Conservation (phyloP, 1,284 basidiomycete species). For the Earliella scabrosa region DNA sequence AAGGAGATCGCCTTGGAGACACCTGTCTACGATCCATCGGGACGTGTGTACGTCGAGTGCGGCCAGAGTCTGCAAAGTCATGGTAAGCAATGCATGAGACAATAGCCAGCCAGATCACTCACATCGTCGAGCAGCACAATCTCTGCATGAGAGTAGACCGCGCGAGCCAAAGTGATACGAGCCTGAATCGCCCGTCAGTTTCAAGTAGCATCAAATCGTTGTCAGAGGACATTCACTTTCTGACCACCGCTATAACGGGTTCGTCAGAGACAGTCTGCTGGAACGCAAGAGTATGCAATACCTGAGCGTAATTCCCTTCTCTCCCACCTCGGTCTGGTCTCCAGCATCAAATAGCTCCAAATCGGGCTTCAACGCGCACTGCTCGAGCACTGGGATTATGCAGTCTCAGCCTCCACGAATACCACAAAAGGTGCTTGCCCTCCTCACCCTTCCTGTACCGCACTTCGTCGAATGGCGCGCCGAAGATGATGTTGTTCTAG, state of each 20-base stretch:
- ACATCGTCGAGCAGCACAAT: slow-evolving; percentile 73
- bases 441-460: slow-evolving; percentile 47
- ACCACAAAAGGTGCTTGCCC: too few species aligned
- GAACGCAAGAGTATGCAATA: slow-evolving; percentile 11
- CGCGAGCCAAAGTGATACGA: slow-evolving; percentile 74
- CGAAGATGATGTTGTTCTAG: slow-evolving; percentile 50
- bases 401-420: too few species aligned
- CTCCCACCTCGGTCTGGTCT: slow-evolving; percentile 74
- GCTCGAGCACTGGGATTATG: slow-evolving; percentile 57
- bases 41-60: slow-evolving; percentile 70
- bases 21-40: slow-evolving; percentile 77
- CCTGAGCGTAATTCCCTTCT: slow-evolving; percentile 63
- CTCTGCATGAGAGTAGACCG: slow-evolving; percentile 66
- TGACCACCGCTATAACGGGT: slow-evolving; percentile 61
- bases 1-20: slow-evolving; percentile 72
- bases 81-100: background rate
- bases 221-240: too few species aligned
- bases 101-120: background rate
- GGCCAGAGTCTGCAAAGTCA: slow-evolving; percentile 45
- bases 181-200: slow-evolving; percentile 44
- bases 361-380: slow-evolving; percentile 68
- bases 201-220: too few species aligned
- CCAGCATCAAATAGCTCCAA: slow-evolving; percentile 72
- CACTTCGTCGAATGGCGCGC: slow-evolving; percentile 45
- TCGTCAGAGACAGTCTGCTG: slow-evolving; percentile 14